These are phyloP conservation scores for Euphorbia neoarborescens DNA, from an alignment of 441 rosid genomes.

Conservation along the genomic window DNA sequence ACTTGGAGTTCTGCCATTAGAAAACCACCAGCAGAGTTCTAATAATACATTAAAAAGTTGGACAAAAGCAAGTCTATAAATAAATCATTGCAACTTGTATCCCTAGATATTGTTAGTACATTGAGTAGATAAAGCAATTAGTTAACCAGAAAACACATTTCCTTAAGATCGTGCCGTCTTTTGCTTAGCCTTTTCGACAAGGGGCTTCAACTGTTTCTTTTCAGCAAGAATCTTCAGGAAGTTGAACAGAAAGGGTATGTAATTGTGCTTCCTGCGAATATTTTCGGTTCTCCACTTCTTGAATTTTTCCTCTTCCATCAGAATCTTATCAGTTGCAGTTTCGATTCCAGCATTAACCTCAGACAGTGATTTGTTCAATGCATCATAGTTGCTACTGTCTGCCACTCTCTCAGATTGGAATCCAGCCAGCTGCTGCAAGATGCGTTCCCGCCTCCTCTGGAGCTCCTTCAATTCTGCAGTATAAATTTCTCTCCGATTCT, in stretches of 20 bases:
- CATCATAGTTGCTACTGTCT: constrained; percentile 43
- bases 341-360: constrained; percentile 74
- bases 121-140: not conserved
- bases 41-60: too few relatives aligned
- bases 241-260: constrained; percentile 87
- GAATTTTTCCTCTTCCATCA: constrained; percentile 90
- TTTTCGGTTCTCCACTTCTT: constrained; percentile 94
- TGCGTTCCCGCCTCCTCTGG: constrained; percentile 67
- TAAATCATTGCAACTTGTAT: too few relatives aligned
- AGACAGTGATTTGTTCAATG: constrained; percentile 46
- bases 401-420: constrained; percentile 47
- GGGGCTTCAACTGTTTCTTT: constrained; percentile 96
- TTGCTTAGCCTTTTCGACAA: constrained; percentile 92
- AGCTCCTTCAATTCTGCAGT: constrained; percentile 81
- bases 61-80: too few relatives aligned
- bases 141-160: not conserved
- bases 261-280: constrained; percentile 84
- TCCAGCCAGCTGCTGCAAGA: constrained; percentile 55
- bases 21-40: too few relatives aligned
- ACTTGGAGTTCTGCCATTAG: too few relatives aligned
- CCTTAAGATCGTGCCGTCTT: constrained; percentile 39
- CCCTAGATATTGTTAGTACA: not conserved
- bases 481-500: constrained; percentile 76
- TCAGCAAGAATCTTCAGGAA: constrained; percentile 94
- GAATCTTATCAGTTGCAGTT: constrained; percentile 66